A percentile compares a stretch with the other conserved stretches of the same genome.
phyloP scores from a whole-genome alignment of 1,139 yeast genomes.

The Scheffersomyces segobiensis region DNA sequence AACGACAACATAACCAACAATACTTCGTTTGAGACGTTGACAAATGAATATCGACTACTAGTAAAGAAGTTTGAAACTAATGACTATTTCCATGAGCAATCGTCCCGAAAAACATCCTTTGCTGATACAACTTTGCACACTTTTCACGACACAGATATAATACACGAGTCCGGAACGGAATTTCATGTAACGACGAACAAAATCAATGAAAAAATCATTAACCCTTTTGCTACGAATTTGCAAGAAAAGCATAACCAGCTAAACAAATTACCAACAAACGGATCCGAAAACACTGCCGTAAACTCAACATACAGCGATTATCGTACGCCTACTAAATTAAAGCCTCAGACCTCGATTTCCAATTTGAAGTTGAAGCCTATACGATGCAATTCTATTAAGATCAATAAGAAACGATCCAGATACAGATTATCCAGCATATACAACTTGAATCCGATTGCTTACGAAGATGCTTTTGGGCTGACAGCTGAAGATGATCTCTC shows the following conservation, averaged over 20 bases:
- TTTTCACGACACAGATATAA: background rate
- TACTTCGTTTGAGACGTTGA: constrained; percentile 51
- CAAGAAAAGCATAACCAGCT: background rate
- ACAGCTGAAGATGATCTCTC: constrained; percentile 5
- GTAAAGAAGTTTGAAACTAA: constrained; percentile 12
- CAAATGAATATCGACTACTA: constrained; percentile 37
- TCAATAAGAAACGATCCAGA: constrained; percentile 42
- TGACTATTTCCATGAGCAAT: constrained; percentile 1
- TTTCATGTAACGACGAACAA: background rate
- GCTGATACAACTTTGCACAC: background rate
- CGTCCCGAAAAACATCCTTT: background rate
- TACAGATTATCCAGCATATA: constrained; percentile 42
- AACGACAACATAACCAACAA: constrained; percentile 41
- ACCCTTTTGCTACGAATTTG: background rate
- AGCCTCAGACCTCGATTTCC: constrained; percentile 33
- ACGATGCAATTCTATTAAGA: constrained; percentile 30
- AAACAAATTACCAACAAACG: background rate
- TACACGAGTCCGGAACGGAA: background rate
- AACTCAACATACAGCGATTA: background rate
- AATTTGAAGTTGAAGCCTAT: constrained; percentile 44
- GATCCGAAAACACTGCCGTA: background rate
- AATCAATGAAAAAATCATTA: background rate
- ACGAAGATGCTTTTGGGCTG: constrained; percentile 7
- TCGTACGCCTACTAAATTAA: constrained; percentile 6
- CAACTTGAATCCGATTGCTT: constrained; percentile 37